Conservation (phyloP, 805 yeast genomes). For the Metschnikowia chrysomelidarum region DNA sequence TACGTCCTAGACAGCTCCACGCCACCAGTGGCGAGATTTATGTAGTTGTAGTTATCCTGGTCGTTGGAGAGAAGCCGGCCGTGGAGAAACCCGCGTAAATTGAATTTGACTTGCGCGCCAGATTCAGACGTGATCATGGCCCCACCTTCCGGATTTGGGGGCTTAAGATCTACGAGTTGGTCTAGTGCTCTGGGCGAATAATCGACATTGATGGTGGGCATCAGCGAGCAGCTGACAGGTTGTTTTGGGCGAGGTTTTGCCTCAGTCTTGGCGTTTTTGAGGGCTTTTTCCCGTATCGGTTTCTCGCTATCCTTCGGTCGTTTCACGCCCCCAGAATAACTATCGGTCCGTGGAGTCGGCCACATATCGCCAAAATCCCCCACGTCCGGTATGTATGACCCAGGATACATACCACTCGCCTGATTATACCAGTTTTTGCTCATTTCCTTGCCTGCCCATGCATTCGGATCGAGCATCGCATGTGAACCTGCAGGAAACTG, state of each 20-base stretch:
- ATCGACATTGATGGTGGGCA: constrained; percentile 12
- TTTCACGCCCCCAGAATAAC: no score
- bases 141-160: not conserved
- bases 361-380: no score
- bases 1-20: constrained; percentile 10
- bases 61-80: constrained; percentile 44
- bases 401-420: no score
- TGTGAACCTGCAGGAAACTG: not conserved
- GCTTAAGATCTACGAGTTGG: constrained; percentile 16
- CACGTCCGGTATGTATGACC: no score
- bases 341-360: no score
- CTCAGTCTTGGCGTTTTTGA: not conserved
- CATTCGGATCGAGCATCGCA: not conserved
- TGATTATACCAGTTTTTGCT: no score
- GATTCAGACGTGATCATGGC: not conserved
- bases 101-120: constrained; percentile 1
- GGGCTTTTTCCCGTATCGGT: no score
- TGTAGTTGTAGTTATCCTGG: constrained; percentile 36
- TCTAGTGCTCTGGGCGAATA: constrained; percentile 11
- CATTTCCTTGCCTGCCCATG: constrained; percentile 1
- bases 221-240: not conserved
- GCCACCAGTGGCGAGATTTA: constrained; percentile 12
- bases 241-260: constrained; percentile 1
- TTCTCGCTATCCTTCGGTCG: no score
- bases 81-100: constrained; percentile 34